phyloP scores from a whole-genome alignment of 2,329 filamentous ascomycete genomes.

The Drechslera avenae region DNA sequence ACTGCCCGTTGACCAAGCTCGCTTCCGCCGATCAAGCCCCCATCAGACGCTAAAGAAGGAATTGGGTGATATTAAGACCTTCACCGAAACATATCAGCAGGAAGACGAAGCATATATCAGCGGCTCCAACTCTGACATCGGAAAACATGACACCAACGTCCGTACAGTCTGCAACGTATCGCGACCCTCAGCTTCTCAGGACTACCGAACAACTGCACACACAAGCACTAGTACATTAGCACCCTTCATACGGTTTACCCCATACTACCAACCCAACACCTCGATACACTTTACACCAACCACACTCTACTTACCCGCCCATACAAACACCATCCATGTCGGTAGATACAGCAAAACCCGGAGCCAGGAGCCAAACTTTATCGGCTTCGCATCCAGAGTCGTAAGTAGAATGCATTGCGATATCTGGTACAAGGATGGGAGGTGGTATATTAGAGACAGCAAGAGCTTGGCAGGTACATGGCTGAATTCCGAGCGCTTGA shows the following conservation, averaged over 20 bases:
- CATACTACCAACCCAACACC: neutral
- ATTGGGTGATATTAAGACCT: neutral
- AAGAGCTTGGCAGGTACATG: neutral
- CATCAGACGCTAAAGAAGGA: neutral
- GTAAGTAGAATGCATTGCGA: neutral
- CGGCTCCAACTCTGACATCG: neutral
- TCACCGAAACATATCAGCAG: neutral
- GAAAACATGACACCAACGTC: no score
- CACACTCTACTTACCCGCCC: neutral
- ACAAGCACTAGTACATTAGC: neutral
- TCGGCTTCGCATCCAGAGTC: neutral
- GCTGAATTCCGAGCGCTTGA: neutral
- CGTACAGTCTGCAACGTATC: neutral
- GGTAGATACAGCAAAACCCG: neutral
- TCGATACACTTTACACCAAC: neutral
- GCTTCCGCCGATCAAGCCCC: neutral
- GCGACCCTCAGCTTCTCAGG: neutral
- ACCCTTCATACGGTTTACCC: neutral
- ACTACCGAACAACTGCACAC: neutral
- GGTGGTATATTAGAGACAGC: neutral
- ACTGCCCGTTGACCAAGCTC: neutral
- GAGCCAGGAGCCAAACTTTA: neutral
- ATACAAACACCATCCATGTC: neutral
- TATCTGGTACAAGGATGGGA: neutral
- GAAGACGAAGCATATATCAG: neutral